These are phyloP conservation scores for Anthracocystis setariae DNA, from an alignment of 1,284 basidiomycete genomes.

Conservation along the genomic window DNA sequence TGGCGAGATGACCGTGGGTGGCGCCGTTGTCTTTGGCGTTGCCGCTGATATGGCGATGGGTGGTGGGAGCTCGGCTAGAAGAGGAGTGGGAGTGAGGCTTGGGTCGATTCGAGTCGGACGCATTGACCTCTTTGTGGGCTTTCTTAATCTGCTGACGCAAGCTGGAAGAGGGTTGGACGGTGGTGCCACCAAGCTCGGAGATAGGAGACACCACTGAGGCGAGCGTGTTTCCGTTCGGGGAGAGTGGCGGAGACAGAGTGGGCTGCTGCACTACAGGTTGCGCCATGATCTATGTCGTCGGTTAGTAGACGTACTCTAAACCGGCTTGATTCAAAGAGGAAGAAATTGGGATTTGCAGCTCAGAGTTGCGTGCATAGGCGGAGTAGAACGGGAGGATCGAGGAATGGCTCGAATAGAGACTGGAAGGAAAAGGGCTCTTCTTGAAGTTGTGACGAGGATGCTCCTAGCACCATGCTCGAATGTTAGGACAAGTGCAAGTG, in stretches of 20 bases:
- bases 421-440: no score
- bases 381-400: no score
- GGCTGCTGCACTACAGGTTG: slow-evolving; percentile 40
- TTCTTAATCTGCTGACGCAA: slow-evolving; percentile 15
- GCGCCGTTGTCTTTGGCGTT: not conserved
- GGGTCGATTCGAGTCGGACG: slow-evolving; percentile 5
- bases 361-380: no score
- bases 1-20: not conserved
- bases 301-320: not conserved
- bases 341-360: not conserved
- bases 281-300: slow-evolving; percentile 18
- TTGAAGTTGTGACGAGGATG: no score
- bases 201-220: slow-evolving; percentile 12
- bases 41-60: no score
- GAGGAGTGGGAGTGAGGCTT: slow-evolving; percentile 7
- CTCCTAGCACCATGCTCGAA: no score
- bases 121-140: slow-evolving; percentile 11
- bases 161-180: slow-evolving; percentile 7
- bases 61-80: slow-evolving; percentile 2
- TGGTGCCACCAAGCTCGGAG: slow-evolving; percentile 9
- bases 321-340: not conserved
- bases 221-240: slow-evolving; percentile 15
- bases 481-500: no score
- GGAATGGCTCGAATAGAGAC: no score
- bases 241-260: slow-evolving; percentile 35